These are phyloP conservation scores for Prunus mongolica DNA, from an alignment of 306 rosid genomes.

Conservation along the genomic window DNA sequence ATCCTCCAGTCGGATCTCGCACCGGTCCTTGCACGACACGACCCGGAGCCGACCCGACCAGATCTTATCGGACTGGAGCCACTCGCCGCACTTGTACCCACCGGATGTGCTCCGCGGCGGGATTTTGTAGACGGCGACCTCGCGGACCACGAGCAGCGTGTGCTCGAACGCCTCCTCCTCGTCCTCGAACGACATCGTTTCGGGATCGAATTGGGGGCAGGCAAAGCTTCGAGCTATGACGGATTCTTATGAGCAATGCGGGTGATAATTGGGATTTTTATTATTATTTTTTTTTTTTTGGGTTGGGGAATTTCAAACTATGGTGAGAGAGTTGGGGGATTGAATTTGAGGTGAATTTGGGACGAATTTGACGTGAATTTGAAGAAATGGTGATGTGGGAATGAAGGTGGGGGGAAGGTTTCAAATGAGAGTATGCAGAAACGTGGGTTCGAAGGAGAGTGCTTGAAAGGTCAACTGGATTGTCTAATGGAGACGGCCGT, in stretches of 20 bases:
- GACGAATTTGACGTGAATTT: constrained; percentile 9
- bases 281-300: not conserved
- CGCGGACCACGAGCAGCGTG: constrained; percentile 95
- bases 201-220: not conserved
- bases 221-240: not conserved
- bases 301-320: not conserved
- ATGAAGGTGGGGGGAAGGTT: constrained; percentile 32
- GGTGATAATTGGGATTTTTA: not conserved
- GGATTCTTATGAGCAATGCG: not conserved
- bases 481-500: not conserved
- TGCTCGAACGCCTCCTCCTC: constrained; percentile 91
- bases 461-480: constrained; percentile 33
- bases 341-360: constrained; percentile 12
- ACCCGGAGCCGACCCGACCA: constrained; percentile 97
- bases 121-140: constrained; percentile 91
- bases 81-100: constrained; percentile 98
- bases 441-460: constrained; percentile 43
- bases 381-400: not conserved
- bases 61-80: constrained; percentile 98
- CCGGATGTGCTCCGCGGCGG: constrained; percentile 90
- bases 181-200: constrained; percentile 82
- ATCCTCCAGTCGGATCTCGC: constrained; percentile 99
- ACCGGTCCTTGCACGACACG: constrained; percentile 80
- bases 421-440: constrained; percentile 18
- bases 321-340: not conserved